Conservation (phyloP, 164 flowering plant genomes). For the Aristolochia californica region DNA sequence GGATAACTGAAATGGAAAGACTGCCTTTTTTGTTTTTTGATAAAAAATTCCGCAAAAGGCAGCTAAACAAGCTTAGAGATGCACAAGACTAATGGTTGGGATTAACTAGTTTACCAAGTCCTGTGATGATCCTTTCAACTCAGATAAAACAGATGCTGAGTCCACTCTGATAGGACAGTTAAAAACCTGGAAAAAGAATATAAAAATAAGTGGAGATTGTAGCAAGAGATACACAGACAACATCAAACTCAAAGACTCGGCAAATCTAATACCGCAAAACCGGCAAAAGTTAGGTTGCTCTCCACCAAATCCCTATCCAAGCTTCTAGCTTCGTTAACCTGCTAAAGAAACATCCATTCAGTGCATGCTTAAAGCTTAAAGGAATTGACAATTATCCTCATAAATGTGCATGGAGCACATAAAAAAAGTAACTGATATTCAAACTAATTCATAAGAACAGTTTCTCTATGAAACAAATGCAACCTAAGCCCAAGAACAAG, state of each 20-base stretch:
- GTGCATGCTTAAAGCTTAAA: too few relatives aligned
- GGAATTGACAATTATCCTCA: too few relatives aligned
- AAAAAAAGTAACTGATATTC: too few relatives aligned
- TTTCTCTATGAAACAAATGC: too few relatives aligned
- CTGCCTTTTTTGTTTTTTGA: too few relatives aligned
- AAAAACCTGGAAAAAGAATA: slow-evolving; percentile 56
- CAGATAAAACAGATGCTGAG: slow-evolving; percentile 70
- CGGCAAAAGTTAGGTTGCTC: slow-evolving; percentile 77
- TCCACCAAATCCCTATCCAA: slow-evolving; percentile 85
- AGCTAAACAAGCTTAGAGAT: too few relatives aligned
- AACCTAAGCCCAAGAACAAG: too few relatives aligned
- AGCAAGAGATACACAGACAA: slow-evolving; percentile 3
- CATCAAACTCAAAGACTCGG: neutral
- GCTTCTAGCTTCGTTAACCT: slow-evolving; percentile 95
- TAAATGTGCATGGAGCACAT: too few relatives aligned
- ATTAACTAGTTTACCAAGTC: slow-evolving; percentile 56
- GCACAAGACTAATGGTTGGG: too few relatives aligned
- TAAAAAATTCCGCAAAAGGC: too few relatives aligned
- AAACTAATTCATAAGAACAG: too few relatives aligned
- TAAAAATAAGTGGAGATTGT: neutral
- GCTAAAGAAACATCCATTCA: slow-evolving; percentile 14
- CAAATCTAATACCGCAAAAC: slow-evolving; percentile 59
- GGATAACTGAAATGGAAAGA: too few relatives aligned
- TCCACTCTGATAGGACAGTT: slow-evolving; percentile 88
- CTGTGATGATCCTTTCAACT: slow-evolving; percentile 78